phyloP scores from a whole-genome alignment of 1,284 basidiomycete species.

The Ceratobasidium sp. region DNA sequence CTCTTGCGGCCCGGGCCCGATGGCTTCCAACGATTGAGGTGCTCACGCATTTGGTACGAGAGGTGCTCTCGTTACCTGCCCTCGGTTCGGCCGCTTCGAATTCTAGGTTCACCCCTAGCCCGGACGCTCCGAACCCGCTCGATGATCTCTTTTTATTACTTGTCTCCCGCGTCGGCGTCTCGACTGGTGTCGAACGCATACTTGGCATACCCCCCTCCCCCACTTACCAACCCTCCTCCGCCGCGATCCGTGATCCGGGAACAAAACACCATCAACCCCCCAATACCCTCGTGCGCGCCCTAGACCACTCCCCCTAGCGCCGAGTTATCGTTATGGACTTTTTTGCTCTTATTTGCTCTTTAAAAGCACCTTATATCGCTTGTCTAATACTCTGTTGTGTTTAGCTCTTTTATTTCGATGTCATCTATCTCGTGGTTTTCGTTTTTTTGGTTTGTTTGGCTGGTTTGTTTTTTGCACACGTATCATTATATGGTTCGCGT shows the following conservation, averaged over 20 bases:
- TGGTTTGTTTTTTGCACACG: conserved; percentile 6
- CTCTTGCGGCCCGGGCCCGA: neutral
- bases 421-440: neutral
- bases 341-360: neutral
- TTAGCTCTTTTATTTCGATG: conserved; percentile 4
- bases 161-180: conserved; percentile 34
- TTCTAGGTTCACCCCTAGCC: neutral
- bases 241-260: conserved; percentile 24
- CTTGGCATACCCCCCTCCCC: conserved; percentile 23
- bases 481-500: conserved; percentile 41
- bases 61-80: conserved; percentile 30
- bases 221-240: neutral
- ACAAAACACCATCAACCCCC: conserved; percentile 21
- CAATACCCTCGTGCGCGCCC: conserved; percentile 36
- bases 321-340: conserved; percentile 45
- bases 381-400: conserved; percentile 34
- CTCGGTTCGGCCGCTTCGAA: conserved; percentile 15
- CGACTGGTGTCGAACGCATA: conserved; percentile 28
- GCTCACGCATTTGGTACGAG: conserved; percentile 32
- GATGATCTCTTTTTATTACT: conserved; percentile 1
- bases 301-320: conserved; percentile 10
- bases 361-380: conserved; percentile 42
- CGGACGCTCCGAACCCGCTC: neutral
- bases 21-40: conserved; percentile 31
- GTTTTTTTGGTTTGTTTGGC: conserved; percentile 1